These are phyloP conservation scores for Populus trichocarpa DNA, from an alignment of 441 rosid genomes.

Conservation along the genomic window DNA sequence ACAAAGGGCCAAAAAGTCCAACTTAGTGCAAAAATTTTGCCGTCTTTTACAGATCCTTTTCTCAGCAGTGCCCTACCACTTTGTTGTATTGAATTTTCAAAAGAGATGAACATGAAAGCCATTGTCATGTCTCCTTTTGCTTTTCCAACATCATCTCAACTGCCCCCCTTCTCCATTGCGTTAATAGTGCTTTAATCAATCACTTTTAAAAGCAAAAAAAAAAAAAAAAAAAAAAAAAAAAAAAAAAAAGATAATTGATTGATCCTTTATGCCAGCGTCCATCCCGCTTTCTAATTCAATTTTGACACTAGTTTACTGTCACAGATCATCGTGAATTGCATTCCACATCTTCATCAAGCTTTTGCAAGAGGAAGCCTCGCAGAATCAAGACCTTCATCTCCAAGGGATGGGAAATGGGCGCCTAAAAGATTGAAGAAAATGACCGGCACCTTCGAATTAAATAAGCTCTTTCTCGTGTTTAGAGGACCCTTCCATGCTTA, in stretches of 20 bases:
- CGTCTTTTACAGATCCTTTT: not conserved
- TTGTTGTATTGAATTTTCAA: constrained; percentile 13
- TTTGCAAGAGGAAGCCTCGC: too few species aligned
- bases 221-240: too few species aligned
- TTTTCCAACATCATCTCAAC: constrained; percentile 3
- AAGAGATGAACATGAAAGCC: constrained; percentile 18
- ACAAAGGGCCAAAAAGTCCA: constrained; percentile 17
- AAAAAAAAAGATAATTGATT: not conserved
- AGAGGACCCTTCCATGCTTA: too few species aligned
- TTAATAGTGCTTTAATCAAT: constrained; percentile 11
- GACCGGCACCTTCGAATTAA: too few species aligned
- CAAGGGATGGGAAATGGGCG: too few species aligned
- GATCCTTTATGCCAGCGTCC: not conserved
- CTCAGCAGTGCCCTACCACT: constrained; percentile 15
- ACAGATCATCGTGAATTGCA: too few species aligned
- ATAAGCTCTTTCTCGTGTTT: too few species aligned
- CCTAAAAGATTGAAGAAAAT: too few species aligned
- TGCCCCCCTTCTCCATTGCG: constrained; percentile 11
- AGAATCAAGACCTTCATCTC: too few species aligned
- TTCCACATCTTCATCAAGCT: too few species aligned
- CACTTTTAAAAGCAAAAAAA: not conserved
- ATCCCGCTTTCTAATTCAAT: not conserved
- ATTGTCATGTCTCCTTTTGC: constrained; percentile 14
- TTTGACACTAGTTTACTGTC: not conserved
- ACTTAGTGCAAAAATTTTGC: not conserved